phyloP scores from a whole-genome alignment of 2,329 filamentous ascomycete species.

The Fusarium secorum region DNA sequence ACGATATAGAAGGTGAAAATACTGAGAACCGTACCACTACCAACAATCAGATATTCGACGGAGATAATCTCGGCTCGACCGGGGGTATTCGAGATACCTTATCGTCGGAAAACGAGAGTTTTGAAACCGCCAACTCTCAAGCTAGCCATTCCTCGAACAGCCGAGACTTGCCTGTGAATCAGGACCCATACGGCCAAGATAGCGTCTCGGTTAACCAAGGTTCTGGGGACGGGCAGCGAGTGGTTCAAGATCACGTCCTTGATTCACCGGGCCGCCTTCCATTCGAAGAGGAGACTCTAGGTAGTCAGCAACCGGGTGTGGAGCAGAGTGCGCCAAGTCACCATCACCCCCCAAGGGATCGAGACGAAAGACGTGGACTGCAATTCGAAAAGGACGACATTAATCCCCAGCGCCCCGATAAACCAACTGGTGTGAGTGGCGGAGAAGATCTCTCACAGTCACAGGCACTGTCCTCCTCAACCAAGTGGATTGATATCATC shows the following conservation, averaged over 20 bases:
- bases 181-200: not conserved
- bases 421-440: not conserved
- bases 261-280: not conserved
- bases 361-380: not conserved
- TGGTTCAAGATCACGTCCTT: not conserved
- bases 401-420: not conserved
- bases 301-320: not conserved
- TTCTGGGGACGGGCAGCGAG: not conserved
- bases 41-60: not conserved
- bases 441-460: not conserved
- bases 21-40: not conserved
- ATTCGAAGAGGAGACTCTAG: not conserved
- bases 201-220: not conserved
- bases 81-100: not conserved
- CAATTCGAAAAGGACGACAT: not conserved
- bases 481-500: conserved; percentile 1
- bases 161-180: not conserved
- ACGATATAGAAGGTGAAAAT: not conserved
- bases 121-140: conserved; percentile 1
- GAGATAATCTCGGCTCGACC: not conserved
- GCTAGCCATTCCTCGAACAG: not conserved
- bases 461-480: not conserved
- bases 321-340: not conserved
- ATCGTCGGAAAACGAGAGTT: not conserved
- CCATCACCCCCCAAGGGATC: not conserved